phyloP scores from a whole-genome alignment of 108 stramenopile genomes.

The Cyclotella atomus region DNA sequence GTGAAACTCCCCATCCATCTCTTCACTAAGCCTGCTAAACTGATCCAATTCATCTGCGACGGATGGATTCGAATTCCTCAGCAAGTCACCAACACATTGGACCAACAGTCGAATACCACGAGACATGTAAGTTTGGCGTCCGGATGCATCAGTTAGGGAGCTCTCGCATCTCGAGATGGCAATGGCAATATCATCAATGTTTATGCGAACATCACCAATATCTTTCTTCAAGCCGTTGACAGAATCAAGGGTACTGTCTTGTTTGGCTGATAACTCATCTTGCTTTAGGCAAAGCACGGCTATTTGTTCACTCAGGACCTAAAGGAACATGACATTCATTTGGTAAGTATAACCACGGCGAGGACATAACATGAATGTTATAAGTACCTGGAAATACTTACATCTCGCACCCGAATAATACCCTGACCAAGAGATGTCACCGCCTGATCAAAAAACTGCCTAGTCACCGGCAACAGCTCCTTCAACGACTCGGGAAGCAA shows the following conservation, averaged over 20 bases:
- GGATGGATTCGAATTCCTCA: constrained; percentile 24
- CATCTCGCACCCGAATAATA: constrained; percentile 67
- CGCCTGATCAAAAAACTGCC: constrained; percentile 66
- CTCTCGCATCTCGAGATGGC: constrained; percentile 49
- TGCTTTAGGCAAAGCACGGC: constrained; percentile 50
- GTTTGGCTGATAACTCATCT: constrained; percentile 57
- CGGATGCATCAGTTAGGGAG: constrained; percentile 39
- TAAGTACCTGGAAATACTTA: constrained; percentile 11
- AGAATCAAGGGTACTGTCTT: constrained; percentile 59
- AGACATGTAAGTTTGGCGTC: constrained; percentile 45
- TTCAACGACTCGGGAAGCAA: constrained; percentile 67
- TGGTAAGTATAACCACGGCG: no score
- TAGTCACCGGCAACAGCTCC: constrained; percentile 80
- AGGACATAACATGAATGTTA: no score
- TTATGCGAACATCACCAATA: constrained; percentile 40
- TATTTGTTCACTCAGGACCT: constrained; percentile 64
- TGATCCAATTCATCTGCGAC: constrained; percentile 48
- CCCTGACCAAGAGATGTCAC: constrained; percentile 69
- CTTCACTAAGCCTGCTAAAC: constrained; percentile 35
- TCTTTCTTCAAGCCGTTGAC: constrained; percentile 59
- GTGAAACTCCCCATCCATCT: constrained; percentile 36
- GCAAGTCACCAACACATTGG: constrained; percentile 46
- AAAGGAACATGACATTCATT: not conserved
- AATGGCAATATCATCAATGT: constrained; percentile 48
- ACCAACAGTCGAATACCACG: constrained; percentile 44